Evolutionary conservation across 257 asterid genomes (phyloP).

Genomic region (Solanum chaucha): DNA sequence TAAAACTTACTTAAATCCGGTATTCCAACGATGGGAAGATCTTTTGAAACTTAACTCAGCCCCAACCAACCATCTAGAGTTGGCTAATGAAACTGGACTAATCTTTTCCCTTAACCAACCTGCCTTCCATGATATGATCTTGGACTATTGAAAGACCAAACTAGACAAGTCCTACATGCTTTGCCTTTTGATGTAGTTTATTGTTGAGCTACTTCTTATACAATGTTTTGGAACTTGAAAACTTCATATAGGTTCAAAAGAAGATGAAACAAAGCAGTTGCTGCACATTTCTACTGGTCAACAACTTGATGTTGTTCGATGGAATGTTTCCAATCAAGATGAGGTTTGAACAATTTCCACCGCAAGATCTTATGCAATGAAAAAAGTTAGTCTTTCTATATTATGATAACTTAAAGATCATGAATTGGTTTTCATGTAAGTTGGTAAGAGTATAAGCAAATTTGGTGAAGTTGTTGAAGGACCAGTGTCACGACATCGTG

Average conservation of each 20-base stretch:
- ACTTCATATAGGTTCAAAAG: slow-evolving; percentile 28
- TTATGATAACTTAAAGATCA: background rate
- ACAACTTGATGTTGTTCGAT: slow-evolving; percentile 71
- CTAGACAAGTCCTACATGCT: background rate
- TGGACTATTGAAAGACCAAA: background rate
- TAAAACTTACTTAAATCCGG: background rate
- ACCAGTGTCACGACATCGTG: background rate
- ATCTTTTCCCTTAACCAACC: background rate
- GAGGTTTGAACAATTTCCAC: slow-evolving; percentile 44
- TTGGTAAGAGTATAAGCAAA: background rate
- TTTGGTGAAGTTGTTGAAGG: background rate
- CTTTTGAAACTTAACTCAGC: background rate
- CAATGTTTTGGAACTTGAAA: background rate
- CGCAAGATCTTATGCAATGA: background rate
- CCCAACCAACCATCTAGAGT: background rate
- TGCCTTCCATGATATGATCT: background rate
- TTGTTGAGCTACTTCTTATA: background rate
- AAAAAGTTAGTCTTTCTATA: background rate
- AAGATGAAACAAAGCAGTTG: slow-evolving; percentile 71
- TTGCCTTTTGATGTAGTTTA: background rate
- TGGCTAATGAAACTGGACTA: background rate
- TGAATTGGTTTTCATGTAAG: background rate
- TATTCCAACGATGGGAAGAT: background rate
- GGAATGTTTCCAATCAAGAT: slow-evolving; percentile 83
- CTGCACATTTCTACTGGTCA: slow-evolving; percentile 50